Percentiles rank a stretch among this genome's conserved stretches.
Evolutionary conservation across 2,329 filamentous ascomycete species (phyloP).

Genomic region (Pseudopyricularia cyperi): DNA sequence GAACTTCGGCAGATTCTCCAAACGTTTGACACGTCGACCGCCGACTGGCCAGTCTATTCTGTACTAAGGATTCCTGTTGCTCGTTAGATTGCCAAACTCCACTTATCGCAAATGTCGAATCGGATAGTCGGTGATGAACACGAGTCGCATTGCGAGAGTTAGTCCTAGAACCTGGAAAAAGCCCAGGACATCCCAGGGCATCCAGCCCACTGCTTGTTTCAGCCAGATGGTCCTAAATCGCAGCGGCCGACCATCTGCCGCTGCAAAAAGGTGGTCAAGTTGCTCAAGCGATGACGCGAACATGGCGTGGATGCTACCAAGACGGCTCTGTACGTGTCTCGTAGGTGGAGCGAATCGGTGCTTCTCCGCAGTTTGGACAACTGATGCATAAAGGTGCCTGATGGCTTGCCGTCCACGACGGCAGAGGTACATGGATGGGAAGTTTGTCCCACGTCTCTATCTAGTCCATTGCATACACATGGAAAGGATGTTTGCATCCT

Average conservation of each 20-base stretch:
- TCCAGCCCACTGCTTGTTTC: background rate
- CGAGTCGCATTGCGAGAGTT: background rate
- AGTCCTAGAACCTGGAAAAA: background rate
- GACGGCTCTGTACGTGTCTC: background rate
- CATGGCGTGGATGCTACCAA: background rate
- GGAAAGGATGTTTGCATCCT: constrained; percentile 3
- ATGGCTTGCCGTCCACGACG: background rate
- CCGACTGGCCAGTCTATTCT: background rate
- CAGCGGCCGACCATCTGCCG: background rate
- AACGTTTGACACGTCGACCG: background rate
- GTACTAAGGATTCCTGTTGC: background rate
- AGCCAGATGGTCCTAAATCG: background rate
- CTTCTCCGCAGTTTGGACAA: background rate
- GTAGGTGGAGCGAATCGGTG: background rate
- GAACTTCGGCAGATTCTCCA: background rate
- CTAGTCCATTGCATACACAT: constrained; percentile 2
- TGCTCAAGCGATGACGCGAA: background rate
- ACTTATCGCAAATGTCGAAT: background rate
- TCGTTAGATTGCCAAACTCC: background rate
- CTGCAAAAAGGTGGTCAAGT: no score
- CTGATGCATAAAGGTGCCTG: background rate
- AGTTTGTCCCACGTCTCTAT: background rate
- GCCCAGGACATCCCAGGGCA: no score
- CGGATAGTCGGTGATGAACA: background rate
- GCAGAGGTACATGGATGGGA: background rate